Percentiles rank a stretch among this genome's conserved stretches.
Evolutionary conservation across 1,139 yeast genomes (phyloP).

Genomic region (Candida dubliniensis): DNA sequence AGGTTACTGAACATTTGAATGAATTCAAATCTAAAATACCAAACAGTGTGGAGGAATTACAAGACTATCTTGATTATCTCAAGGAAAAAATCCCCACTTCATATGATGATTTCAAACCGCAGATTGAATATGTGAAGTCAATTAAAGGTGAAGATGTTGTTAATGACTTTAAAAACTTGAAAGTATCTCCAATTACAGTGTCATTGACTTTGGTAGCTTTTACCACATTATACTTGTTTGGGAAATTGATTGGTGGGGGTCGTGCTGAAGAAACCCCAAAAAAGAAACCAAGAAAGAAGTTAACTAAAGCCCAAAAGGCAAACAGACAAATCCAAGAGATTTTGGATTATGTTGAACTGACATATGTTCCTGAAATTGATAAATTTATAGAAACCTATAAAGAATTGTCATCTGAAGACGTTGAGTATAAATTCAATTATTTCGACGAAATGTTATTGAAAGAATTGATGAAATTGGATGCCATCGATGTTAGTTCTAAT

Average conservation of each 20-base stretch:
- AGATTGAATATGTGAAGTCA: slow-evolving; percentile 11
- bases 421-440: slow-evolving; percentile 54
- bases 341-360: slow-evolving; percentile 43
- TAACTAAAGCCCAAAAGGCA: slow-evolving; percentile 44
- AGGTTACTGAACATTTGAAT: slow-evolving; percentile 12
- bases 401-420: slow-evolving; percentile 36
- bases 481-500: slow-evolving; percentile 54
- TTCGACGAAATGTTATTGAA: slow-evolving; percentile 69
- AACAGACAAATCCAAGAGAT: slow-evolving; percentile 42
- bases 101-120: slow-evolving; percentile 11
- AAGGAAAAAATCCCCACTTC: slow-evolving; percentile 12
- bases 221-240: slow-evolving; percentile 25
- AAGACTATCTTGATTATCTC: slow-evolving; percentile 12
- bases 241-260: slow-evolving; percentile 16
- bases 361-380: slow-evolving; percentile 47
- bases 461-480: slow-evolving; percentile 64
- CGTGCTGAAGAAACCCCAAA: slow-evolving; percentile 10
- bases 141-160: slow-evolving; percentile 25
- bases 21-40: slow-evolving; percentile 15
- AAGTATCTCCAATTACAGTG: slow-evolving; percentile 37
- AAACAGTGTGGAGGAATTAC: slow-evolving; percentile 12
- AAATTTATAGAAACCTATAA: slow-evolving; percentile 36
- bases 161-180: slow-evolving; percentile 30
- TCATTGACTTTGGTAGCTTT: slow-evolving; percentile 34
- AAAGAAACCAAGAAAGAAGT: slow-evolving; percentile 36